phyloP scores from a whole-genome alignment of 176 grass and related monocot species.

The Oropetium thomaeum region DNA sequence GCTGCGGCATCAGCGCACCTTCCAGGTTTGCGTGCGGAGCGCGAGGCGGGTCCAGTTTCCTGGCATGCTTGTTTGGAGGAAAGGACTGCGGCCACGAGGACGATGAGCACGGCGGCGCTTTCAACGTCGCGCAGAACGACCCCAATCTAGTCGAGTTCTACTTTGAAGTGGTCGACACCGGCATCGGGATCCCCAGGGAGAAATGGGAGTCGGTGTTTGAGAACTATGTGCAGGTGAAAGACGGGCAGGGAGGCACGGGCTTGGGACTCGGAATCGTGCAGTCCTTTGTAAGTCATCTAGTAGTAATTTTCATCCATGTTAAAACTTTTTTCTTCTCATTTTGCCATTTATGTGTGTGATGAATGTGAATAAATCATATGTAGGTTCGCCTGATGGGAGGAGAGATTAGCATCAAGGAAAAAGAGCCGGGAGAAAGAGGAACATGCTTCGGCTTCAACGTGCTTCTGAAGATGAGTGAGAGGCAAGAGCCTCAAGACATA shows the following conservation, averaged over 20 bases:
- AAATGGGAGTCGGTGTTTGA: conserved; percentile 75
- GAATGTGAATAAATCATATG: too few relatives aligned
- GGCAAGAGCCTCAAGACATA: conserved; percentile 14
- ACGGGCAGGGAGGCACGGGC: conserved; percentile 64
- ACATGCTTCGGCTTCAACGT: conserved; percentile 83
- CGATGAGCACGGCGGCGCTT: neutral
- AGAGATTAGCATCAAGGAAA: conserved; percentile 77
- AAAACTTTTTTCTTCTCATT: neutral
- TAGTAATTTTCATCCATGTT: too few relatives aligned
- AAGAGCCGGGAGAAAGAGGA: conserved; percentile 51
- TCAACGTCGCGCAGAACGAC: conserved; percentile 19
- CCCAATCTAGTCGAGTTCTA: conserved; percentile 46
- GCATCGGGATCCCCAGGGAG: conserved; percentile 65
- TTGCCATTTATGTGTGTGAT: neutral
- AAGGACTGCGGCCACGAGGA: neutral
- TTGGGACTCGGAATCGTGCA: conserved; percentile 91
- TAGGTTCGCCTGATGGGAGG: conserved; percentile 90
- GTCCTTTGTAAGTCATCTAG: conserved; percentile 73
- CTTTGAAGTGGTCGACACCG: conserved; percentile 76
- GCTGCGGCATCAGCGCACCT: neutral
- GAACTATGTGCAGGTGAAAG: conserved; percentile 77
- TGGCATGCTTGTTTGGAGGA: conserved; percentile 5
- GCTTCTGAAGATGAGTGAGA: conserved; percentile 43
- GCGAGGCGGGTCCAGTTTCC: neutral
- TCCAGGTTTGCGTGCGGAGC: conserved; percentile 24